These are phyloP conservation scores for Brassica napus DNA, from an alignment of 345 rosid species.

Conservation along the genomic window DNA sequence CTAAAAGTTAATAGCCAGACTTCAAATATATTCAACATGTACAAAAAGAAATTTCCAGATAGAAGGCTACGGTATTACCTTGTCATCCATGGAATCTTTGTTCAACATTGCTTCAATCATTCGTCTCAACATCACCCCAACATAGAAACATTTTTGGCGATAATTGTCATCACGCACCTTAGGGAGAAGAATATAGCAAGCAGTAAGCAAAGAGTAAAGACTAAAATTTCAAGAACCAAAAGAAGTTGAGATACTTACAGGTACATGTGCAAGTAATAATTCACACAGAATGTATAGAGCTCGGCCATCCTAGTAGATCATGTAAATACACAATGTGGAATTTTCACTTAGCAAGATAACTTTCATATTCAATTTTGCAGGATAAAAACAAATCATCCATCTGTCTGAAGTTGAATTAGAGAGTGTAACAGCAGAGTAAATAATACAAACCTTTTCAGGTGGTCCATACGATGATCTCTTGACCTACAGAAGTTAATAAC, in stretches of 20 bases:
- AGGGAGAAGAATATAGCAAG: background rate
- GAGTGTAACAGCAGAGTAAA: slow-evolving; percentile 11
- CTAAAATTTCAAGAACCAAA: slow-evolving; percentile 9
- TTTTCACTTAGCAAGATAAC: background rate
- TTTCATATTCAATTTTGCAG: slow-evolving; percentile 7
- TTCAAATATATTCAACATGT: background rate
- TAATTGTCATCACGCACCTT: slow-evolving; percentile 69
- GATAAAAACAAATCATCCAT: slow-evolving; percentile 14
- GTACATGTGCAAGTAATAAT: slow-evolving; percentile 85
- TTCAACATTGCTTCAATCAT: slow-evolving; percentile 91
- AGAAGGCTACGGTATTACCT: slow-evolving; percentile 56
- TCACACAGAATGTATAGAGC: slow-evolving; percentile 65
- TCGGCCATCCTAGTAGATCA: slow-evolving; percentile 59
- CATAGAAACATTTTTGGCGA: slow-evolving; percentile 89
- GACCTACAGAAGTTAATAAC: slow-evolving; percentile 49
- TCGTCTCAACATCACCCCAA: slow-evolving; percentile 91
- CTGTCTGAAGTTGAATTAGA: background rate
- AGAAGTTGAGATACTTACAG: slow-evolving; percentile 52
- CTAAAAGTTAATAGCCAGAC: slow-evolving; percentile 9
- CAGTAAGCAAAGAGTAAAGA: slow-evolving; percentile 20
- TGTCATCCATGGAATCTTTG: slow-evolving; percentile 98
- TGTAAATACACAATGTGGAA: slow-evolving; percentile 1
- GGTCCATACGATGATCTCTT: slow-evolving; percentile 50
- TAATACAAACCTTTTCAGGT: slow-evolving; percentile 52
- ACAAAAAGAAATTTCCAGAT: background rate